Evolutionary conservation across 1,284 basidiomycete species (phyloP), one percentile per base, ranked within the genome.

Genomic region (Dichomitus squalens): DNA sequence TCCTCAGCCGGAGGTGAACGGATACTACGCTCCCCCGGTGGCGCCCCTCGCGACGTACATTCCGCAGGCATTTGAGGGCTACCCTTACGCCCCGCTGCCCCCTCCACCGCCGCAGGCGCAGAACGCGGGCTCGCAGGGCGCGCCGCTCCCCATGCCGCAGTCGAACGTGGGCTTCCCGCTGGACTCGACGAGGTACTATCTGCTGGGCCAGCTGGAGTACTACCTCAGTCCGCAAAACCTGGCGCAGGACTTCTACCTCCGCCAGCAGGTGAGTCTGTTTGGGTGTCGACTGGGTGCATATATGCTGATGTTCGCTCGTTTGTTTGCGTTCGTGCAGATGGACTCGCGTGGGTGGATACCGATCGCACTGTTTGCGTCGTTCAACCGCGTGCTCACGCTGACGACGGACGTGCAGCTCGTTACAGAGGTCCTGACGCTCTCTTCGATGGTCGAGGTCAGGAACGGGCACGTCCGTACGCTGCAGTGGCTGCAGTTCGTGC

Each of bases 211-310:
- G 73, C 75, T 95, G 57, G 94, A 96, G 73, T 96, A 93, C 72
- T 96, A 95, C 75, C 80, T 96, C 61, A 92, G 91, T 68, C 80
- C 87, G 58, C 87, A 96, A 67, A 96, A 96, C 70, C 80, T 96
- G 75, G 88, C 84, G 18, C 84, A 86, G 71, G 94, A 96, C 72
- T 82, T 91, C 64, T 95, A 83, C 75, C 77, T 96, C 35, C 82
- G 92, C 55, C 81, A 88, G 72, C 80, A 84, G 76, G 93, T 92
- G 65, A 66, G 82, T 76, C 1, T 16, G 53, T 7, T 59, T 44
- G 39, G 23, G 54, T 33, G 36, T 41, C 27, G 12, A 20, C 54
- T 57, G 21, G 40, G 58, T 33, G 18, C 12, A 11, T 14, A n/a
- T 44, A 25, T 39, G 40, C 54, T 52, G 54, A 58, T 39, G 49